These are phyloP conservation scores for Colletotrichum lupini DNA, from an alignment of 2,329 filamentous ascomycete genomes.

Conservation along the genomic window DNA sequence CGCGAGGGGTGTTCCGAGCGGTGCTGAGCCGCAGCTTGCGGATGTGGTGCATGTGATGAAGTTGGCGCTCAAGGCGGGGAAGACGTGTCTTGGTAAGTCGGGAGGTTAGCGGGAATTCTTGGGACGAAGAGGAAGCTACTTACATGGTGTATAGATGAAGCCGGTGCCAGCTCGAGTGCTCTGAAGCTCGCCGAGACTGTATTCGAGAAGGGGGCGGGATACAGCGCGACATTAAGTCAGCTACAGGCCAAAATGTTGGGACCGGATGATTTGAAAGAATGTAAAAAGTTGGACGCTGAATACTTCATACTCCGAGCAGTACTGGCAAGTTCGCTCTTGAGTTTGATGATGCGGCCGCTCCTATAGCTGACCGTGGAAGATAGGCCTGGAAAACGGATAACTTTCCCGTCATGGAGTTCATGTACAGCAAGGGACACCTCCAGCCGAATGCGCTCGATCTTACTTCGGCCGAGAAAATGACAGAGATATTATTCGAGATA, in stretches of 20 bases:
- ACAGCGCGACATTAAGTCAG: conserved; percentile 55
- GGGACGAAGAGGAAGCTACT: conserved; percentile 8
- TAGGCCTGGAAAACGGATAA: conserved; percentile 81
- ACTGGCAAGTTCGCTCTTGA: conserved; percentile 62
- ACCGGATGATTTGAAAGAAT: conserved; percentile 45
- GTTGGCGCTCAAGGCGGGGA: conserved; percentile 74
- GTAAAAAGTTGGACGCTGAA: conserved; percentile 61
- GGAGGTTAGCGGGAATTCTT: conserved; percentile 15
- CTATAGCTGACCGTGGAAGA: neutral
- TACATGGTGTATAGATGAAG: conserved; percentile 50
- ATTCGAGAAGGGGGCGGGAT: conserved; percentile 73
- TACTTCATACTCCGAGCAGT: conserved; percentile 74
- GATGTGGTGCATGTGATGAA: conserved; percentile 70
- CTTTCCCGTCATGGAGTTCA: conserved; percentile 81
- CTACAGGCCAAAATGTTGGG: conserved; percentile 39
- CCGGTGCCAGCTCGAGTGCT: conserved; percentile 56
- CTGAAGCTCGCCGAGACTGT: conserved; percentile 63
- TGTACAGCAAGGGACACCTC: conserved; percentile 72
- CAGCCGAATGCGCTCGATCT: conserved; percentile 55
- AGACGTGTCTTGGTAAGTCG: conserved; percentile 68
- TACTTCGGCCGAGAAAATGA: conserved; percentile 67
- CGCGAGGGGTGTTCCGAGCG: conserved; percentile 50
- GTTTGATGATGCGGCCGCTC: neutral
- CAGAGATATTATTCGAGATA: conserved; percentile 78
- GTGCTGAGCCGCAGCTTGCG: conserved; percentile 38